Percentiles rank a stretch among this genome's conserved stretches.
Conservation (phyloP, 768 basidiomycete genomes). For the Leccinum longicurvipes region DNA sequence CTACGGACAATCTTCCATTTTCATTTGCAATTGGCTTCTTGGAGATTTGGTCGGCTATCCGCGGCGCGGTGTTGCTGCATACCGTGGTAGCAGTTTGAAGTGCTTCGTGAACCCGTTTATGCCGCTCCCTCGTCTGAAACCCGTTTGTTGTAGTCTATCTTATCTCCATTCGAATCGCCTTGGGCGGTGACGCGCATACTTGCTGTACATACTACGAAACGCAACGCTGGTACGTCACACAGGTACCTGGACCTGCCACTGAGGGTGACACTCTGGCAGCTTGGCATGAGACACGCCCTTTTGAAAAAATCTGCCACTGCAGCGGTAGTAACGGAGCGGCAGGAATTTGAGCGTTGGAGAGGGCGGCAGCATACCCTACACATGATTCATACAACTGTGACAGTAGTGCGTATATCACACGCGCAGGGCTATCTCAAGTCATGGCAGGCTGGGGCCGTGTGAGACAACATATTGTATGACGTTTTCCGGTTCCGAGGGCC, state of each 20-base stretch:
- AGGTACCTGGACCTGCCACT: conserved; percentile 1
- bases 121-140: conserved; percentile 10
- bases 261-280: conserved; percentile 4
- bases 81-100: not conserved
- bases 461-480: not conserved
- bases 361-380: not conserved
- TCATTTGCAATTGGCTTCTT: conserved; percentile 11
- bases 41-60: conserved; percentile 22
- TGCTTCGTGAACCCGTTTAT: not conserved
- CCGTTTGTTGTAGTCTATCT: conserved; percentile 1
- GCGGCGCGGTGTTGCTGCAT: conserved; percentile 14
- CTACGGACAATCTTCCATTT: conserved; percentile 10
- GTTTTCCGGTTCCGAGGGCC: conserved; percentile 25
- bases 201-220: not conserved
- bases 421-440: conserved; percentile 6
- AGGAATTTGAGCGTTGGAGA: not conserved
- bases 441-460: conserved; percentile 2
- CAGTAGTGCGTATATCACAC: conserved; percentile 5
- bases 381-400: conserved; percentile 4
- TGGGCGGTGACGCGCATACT: not conserved
- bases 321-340: conserved; percentile 1
- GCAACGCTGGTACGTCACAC: not conserved
- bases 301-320: not conserved
- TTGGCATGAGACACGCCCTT: not conserved
- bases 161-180: conserved; percentile 6